phyloP scores from a whole-genome alignment of 257 asterid genomes.

The Plantago major region DNA sequence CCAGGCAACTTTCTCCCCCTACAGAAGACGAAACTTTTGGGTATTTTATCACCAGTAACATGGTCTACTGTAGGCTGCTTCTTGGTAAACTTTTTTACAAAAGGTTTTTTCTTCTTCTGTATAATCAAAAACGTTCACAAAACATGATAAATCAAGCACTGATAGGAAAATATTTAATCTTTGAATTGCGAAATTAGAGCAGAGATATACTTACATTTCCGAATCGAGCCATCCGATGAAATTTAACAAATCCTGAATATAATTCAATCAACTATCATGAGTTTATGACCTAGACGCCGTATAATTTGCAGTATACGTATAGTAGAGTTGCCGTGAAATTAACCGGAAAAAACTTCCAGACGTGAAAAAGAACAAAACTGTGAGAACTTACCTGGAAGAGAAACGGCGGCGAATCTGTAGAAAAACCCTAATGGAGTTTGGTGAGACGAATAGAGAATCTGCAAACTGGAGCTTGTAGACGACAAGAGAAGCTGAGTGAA shows the following conservation, averaged over 20 bases:
- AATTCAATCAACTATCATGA: not conserved
- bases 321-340: too few species aligned
- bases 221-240: constrained; percentile 55
- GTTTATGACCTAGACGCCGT: too few species aligned
- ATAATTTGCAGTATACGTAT: too few species aligned
- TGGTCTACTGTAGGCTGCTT: constrained; percentile 71
- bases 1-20: constrained; percentile 74
- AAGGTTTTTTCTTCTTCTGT: constrained; percentile 57
- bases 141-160: not conserved
- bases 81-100: constrained; percentile 47
- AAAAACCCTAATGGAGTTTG: too few species aligned
- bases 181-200: not conserved
- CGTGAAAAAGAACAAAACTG: too few species aligned
- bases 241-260: not conserved
- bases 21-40: constrained; percentile 76
- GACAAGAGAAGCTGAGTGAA: too few species aligned
- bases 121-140: constrained; percentile 16
- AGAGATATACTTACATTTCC: constrained; percentile 40
- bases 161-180: not conserved
- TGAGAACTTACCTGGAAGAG: too few species aligned
- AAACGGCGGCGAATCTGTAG: too few species aligned
- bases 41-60: constrained; percentile 86
- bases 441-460: too few species aligned
- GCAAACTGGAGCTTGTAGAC: too few species aligned
- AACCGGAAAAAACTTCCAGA: too few species aligned